Conservation (phyloP, 768 basidiomycete species). For the Macrolepiota dolichaula region DNA sequence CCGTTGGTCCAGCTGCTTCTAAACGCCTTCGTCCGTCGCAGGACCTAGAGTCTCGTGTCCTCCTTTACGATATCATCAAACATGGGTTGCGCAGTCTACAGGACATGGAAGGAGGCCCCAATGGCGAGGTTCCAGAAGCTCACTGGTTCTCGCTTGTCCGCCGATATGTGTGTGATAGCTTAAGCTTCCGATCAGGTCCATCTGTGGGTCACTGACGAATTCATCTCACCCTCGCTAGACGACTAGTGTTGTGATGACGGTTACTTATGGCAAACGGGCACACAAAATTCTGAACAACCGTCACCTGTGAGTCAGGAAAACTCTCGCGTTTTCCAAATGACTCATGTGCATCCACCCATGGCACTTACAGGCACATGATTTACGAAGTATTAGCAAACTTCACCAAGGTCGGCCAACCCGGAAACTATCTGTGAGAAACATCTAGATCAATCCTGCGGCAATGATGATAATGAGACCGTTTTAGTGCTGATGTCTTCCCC, state of each 20-base stretch:
- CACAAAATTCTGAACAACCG: constrained; percentile 19
- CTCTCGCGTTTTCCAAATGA: background rate
- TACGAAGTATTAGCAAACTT: constrained; percentile 23
- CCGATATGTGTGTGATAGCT: constrained; percentile 20
- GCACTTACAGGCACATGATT: constrained; percentile 18
- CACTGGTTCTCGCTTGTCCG: constrained; percentile 27
- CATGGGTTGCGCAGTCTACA: constrained; percentile 18
- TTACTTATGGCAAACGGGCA: constrained; percentile 21
- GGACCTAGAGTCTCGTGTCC: constrained; percentile 24
- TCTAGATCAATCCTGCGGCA: background rate
- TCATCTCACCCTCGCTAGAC: constrained; percentile 12
- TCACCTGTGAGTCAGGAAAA: constrained; percentile 13
- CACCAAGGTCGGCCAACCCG: constrained; percentile 20
- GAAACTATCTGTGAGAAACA: constrained; percentile 20
- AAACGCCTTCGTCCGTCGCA: constrained; percentile 20
- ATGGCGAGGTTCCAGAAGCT: constrained; percentile 21
- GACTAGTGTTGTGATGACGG: constrained; percentile 22
- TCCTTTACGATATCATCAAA: constrained; percentile 19
- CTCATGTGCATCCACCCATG: background rate
- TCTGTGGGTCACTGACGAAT: background rate
- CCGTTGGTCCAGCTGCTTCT: constrained; percentile 22
- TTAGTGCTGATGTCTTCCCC: constrained; percentile 23
- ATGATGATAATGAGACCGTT: background rate
- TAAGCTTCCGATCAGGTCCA: background rate
- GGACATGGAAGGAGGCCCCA: constrained; percentile 14